Percentiles rank a stretch among this genome's conserved stretches.
Conservation (phyloP, 2,329 filamentous ascomycete genomes). For the Phaeosphaeria sp. region DNA sequence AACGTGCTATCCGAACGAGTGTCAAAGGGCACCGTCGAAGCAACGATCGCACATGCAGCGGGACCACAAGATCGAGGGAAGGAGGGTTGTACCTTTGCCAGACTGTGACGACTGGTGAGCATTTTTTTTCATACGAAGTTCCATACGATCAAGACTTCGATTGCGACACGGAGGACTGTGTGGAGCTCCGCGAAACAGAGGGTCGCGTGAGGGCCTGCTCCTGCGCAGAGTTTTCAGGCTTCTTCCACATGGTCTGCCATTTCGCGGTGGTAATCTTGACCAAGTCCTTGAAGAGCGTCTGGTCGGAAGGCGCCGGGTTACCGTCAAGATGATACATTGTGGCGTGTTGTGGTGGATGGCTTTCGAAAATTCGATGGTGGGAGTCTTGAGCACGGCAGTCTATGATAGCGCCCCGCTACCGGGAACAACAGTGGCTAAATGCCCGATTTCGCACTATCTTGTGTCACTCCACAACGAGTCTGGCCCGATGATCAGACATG, state of each 20-base stretch:
- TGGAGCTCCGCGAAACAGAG: conserved; percentile 44
- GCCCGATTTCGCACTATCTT: conserved; percentile 10
- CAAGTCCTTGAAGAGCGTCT: conserved; percentile 28
- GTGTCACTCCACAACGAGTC: background rate
- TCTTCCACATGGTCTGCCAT: conserved; percentile 25
- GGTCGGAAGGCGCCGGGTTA: conserved; percentile 23
- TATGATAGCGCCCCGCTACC: conserved; percentile 4
- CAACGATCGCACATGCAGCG: background rate
- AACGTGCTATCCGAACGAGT: background rate
- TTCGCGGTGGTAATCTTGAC: conserved; percentile 27
- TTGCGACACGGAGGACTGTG: conserved; percentile 46
- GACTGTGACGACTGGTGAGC: background rate
- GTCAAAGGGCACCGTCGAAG: background rate
- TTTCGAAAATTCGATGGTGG: background rate
- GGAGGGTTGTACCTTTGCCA: background rate
- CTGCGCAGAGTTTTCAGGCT: conserved; percentile 7
- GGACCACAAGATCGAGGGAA: background rate
- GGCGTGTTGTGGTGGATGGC: background rate
- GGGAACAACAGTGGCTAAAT: conserved; percentile 11
- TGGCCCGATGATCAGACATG: background rate
- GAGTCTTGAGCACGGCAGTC: background rate
- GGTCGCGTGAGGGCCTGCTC: conserved; percentile 20
- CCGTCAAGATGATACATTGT: conserved; percentile 36
- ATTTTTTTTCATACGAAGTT: background rate
- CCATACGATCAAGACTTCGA: conserved; percentile 29